phyloP scores from a whole-genome alignment of 495 filamentous ascomycete species.

The Amorphotheca resinae region DNA sequence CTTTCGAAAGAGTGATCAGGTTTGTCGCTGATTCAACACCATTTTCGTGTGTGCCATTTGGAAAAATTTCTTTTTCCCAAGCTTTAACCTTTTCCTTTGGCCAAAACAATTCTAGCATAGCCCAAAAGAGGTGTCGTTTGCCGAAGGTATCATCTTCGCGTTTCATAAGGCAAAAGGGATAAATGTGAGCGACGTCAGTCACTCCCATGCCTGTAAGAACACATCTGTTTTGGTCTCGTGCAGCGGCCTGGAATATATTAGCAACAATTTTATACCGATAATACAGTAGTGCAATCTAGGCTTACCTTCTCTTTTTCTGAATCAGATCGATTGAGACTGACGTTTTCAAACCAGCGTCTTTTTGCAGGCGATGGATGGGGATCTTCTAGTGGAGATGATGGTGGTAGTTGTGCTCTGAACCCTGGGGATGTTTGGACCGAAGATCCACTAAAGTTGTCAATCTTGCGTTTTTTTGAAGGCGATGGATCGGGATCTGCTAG shows the following conservation, averaged over 20 bases:
- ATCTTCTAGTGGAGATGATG: too few species aligned
- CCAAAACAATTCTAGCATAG: constrained; percentile 8
- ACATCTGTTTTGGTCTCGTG: constrained; percentile 12
- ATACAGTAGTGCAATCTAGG: not conserved
- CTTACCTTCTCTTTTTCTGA: too few species aligned
- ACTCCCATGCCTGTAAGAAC: constrained; percentile 6
- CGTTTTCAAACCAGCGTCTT: too few species aligned
- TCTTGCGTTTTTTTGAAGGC: too few species aligned
- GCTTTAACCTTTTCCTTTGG: constrained; percentile 12
- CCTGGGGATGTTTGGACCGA: too few species aligned
- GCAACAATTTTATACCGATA: not conserved
- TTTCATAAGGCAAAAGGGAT: constrained; percentile 6
- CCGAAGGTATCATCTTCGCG: constrained; percentile 13
- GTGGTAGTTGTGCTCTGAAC: too few species aligned
- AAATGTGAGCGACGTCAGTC: constrained; percentile 15
- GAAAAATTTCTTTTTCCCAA: constrained; percentile 15
- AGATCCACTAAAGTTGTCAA: too few species aligned
- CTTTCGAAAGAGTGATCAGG: constrained; percentile 11
- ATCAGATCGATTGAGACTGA: too few species aligned
- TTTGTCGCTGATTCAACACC: constrained; percentile 9
- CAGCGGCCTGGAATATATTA: constrained; percentile 3
- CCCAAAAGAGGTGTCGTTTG: constrained; percentile 10
- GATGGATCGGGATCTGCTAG: too few species aligned
- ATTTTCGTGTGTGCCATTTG: constrained; percentile 7
- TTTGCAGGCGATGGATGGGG: constrained; percentile 5